Conservation (phyloP, 192 early-diverging fungal genomes). For the Phycomyces blakesleeanus region DNA sequence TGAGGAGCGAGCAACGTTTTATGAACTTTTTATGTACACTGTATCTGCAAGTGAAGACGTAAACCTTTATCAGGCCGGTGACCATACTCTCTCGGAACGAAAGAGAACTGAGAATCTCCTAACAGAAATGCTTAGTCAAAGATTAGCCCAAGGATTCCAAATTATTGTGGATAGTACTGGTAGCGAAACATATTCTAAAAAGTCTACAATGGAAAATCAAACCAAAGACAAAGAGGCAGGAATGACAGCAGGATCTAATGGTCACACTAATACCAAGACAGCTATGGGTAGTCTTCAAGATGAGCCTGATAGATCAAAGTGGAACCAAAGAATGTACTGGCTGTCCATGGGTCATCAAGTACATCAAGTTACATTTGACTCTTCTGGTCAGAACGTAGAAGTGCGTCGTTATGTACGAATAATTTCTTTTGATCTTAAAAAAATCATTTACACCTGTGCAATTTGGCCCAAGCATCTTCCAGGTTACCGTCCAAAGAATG, state of each 20-base stretch:
- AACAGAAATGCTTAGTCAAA: conserved; percentile 81
- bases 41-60: conserved; percentile 55
- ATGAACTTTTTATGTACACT: conserved; percentile 76
- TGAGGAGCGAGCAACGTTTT: conserved; percentile 64
- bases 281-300: conserved; percentile 4
- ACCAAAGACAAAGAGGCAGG: not conserved
- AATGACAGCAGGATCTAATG: conserved; percentile 1
- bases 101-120: conserved; percentile 58
- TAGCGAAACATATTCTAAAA: not conserved
- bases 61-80: conserved; percentile 40
- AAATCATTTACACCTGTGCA: conserved; percentile 69
- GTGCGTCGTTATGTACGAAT: conserved; percentile 83
- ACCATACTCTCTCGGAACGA: conserved; percentile 32
- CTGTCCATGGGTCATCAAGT: conserved; percentile 91
- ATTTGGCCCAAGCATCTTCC: conserved; percentile 80
- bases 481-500: conserved; percentile 52
- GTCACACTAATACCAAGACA: not conserved
- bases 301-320: not conserved
- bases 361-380: conserved; percentile 73
- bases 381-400: conserved; percentile 70
- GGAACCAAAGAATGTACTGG: conserved; percentile 43
- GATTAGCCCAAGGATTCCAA: conserved; percentile 92
- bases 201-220: not conserved
- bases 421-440: conserved; percentile 50
- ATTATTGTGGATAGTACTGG: conserved; percentile 55